phyloP scores from a whole-genome alignment of 192 early-diverging fungal species.

The Chytriomyces sp. region DNA sequence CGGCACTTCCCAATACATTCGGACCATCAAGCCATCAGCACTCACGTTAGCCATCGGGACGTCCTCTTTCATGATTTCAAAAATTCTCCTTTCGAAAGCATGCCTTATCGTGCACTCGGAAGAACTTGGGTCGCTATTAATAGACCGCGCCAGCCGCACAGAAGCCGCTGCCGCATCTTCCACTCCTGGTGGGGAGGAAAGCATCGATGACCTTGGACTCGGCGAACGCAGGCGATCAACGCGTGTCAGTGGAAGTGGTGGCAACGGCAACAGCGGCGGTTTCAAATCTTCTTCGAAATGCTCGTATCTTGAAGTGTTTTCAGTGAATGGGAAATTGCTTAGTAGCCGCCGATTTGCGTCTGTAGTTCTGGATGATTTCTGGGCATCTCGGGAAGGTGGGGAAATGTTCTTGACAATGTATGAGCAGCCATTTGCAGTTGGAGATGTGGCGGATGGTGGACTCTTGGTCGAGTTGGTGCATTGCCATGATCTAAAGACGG shows the following conservation, averaged over 20 bases:
- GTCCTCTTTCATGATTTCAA: conserved; percentile 33
- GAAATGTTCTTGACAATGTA: conserved; percentile 2
- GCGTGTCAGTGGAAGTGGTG: background rate
- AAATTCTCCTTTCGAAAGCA: conserved; percentile 19
- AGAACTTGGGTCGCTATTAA: background rate
- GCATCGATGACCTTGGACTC: background rate
- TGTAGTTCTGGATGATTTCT: background rate
- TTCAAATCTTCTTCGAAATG: background rate
- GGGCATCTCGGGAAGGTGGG: background rate
- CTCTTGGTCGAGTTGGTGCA: background rate
- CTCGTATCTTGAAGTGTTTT: conserved; percentile 36
- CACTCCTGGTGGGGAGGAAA: too few species aligned
- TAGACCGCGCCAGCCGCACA: background rate
- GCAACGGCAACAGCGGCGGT: background rate
- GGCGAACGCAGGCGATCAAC: background rate
- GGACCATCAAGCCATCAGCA: conserved; percentile 39
- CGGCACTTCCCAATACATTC: conserved; percentile 42
- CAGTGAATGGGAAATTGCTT: conserved; percentile 42
- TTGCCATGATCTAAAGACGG: background rate
- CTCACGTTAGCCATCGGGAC: conserved; percentile 3
- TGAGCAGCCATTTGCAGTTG: background rate
- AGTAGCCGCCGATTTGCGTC: conserved; percentile 28
- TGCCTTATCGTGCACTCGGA: conserved; percentile 41
- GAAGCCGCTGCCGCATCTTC: too few species aligned
- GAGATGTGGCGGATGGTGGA: background rate